A percentile compares a stretch with the other conserved stretches of the same genome.
Evolutionary conservation across 2,329 filamentous ascomycete genomes (phyloP).

Genomic region (Nakataea oryzae): DNA sequence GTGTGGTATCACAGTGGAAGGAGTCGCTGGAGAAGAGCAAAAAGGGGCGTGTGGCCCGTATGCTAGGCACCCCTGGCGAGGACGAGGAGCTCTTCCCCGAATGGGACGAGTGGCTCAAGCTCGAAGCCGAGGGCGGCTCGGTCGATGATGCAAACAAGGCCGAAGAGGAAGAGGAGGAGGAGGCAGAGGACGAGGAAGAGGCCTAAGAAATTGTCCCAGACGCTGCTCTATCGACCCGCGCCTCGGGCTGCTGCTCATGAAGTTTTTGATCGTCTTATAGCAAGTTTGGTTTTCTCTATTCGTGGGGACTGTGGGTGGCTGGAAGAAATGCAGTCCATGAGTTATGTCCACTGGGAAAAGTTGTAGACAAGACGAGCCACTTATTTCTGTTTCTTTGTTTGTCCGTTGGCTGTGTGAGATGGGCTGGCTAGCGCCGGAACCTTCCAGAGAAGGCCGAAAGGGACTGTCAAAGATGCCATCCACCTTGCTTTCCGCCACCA

Average conservation of each 20-base stretch:
- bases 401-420: neutral
- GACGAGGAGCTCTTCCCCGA: constrained; percentile 89
- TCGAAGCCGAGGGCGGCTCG: constrained; percentile 63
- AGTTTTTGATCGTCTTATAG: neutral
- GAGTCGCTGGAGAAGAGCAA: constrained; percentile 70
- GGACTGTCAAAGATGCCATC: no score
- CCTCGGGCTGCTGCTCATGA: neutral
- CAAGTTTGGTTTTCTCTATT: neutral
- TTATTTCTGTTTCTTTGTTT: neutral
- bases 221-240: neutral
- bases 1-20: constrained; percentile 72
- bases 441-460: no score
- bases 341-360: constrained; percentile 1
- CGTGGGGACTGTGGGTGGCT: neutral
- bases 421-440: no score
- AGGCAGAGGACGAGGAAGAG: constrained; percentile 8
- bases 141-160: constrained; percentile 16
- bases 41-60: constrained; percentile 74
- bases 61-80: constrained; percentile 71
- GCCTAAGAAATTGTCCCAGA: constrained; percentile 4
- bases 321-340: neutral
- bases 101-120: constrained; percentile 80
- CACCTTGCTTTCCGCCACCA: no score
- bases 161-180: constrained; percentile 15
- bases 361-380: constrained; percentile 1